Base-by-base conservation (phyloP, 2,329 filamentous ascomycete genomes). In the Lecanoromycetidae sp. region DNA sequence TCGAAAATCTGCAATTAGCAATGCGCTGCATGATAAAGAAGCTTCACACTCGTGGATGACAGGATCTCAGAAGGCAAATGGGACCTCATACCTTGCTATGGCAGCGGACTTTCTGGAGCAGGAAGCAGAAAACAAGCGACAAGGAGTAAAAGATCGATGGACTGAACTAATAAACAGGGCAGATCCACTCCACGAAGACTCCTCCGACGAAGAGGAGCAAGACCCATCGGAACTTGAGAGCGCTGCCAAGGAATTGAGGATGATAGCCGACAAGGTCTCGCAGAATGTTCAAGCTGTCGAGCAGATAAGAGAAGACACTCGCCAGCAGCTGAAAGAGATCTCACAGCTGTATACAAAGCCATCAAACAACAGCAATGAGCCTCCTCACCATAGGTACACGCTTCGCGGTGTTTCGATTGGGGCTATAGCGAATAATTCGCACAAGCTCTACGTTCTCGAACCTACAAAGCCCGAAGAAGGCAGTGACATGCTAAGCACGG, bases 401-500 rank as follows among this genome's bases (percentile, higher is more conserved):
- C 66, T 80, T 19, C 70, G 71, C 36, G 77, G 77, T 23, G 71
- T 80, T 4, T 74, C 74, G 30, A 79, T 76, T n/a, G n/a, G n/a
- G n/a, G n/a, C n/a, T n/a, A n/a, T n/a, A n/a, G n/a, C n/a, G n/a
- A n/a, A n/a, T 3, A 68, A 72, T 40, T 67, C 73, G 1, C 71
- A 75, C 55, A 67, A 77, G 22, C 75, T 71, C 27, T 80, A 79
- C 54, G 60, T 80, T 13, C 64, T 76, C 15, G 66, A 67, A 22
- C 65, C 63, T 5, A 61, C 55, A 10, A 56, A 44, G 3, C 30
- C 52, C 7, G 61, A 62, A 40, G 61, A 62, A 41, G 54, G 62
- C 15, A 56, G 60, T 19, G 57, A 59, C 23, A 53, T 49, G 5
- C 54, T 56, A 26, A 50, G 53, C 22, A 42, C 54, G n/a, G 59